Conservation (phyloP, 805 yeast species). For the Pichia nakasei region DNA sequence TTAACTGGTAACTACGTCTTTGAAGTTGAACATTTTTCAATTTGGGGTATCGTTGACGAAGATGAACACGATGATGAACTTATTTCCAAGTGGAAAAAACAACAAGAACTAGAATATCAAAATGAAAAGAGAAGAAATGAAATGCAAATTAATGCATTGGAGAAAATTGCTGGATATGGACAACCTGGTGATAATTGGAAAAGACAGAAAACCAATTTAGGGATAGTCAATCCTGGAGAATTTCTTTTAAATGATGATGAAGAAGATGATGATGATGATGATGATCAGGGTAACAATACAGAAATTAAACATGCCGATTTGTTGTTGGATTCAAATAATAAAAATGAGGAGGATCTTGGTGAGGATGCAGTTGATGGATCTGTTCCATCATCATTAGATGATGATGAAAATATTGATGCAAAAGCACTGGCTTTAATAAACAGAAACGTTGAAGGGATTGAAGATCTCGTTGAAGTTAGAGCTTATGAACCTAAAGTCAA, state of each 20-base stretch:
- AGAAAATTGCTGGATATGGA: conserved; percentile 15
- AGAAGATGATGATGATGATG: conserved; percentile 2
- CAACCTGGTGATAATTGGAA: conserved; percentile 17
- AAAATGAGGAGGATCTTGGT: neutral
- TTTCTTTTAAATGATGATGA: conserved; percentile 9
- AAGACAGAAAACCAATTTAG: conserved; percentile 18
- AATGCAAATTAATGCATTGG: conserved; percentile 14
- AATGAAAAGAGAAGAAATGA: conserved; percentile 15
- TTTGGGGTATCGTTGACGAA: conserved; percentile 83
- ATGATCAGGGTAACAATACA: too few relatives aligned
- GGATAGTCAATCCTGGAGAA: conserved; percentile 24
- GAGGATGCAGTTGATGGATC: conserved; percentile 6
- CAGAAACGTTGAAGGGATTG: conserved; percentile 12
- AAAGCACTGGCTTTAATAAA: conserved; percentile 1
- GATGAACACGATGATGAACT: conserved; percentile 46
- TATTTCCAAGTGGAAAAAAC: conserved; percentile 22
- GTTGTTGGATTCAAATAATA: neutral
- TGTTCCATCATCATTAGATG: neutral
- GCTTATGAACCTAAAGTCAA: conserved; percentile 61
- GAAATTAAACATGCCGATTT: conserved; percentile 7
- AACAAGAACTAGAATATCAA: conserved; percentile 17
- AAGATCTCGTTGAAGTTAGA: conserved; percentile 46
- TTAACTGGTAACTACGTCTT: conserved; percentile 69
- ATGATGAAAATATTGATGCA: conserved; percentile 6
- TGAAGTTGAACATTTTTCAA: conserved; percentile 82